Evolutionary conservation across 1,284 basidiomycete species (phyloP), one percentile per base, ranked within the genome.

Genomic region (Cronartium ribicola): DNA sequence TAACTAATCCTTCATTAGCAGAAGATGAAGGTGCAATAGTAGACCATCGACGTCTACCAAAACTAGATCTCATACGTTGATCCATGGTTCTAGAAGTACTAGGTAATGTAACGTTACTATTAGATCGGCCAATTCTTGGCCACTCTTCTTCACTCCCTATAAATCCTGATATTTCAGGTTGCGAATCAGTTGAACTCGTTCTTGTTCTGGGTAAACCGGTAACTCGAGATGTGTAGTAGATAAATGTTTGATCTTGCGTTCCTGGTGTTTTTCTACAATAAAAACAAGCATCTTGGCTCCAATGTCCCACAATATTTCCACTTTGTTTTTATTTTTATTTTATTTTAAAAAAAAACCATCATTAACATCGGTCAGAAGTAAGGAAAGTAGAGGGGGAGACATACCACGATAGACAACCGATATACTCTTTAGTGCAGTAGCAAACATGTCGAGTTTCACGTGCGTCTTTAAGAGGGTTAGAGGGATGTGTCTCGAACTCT

Each of bases 381-480:
- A 44, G 37, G 10, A 64, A 64, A 37, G 43, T 20, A 40, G 43
- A 29, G 44, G 51, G 40, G 51, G 20, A 10, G 37, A 51, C 69
- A 64, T 41, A 71, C 69, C 69, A 71, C 13, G 69, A 64, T 2
- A 71, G 69, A 71, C 69, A 71, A 41, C 69, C 69, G 2, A 71
- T 60, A 64, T 65, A 71, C 20, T 29, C 37, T 20, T 71, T 71
- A 48, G 61, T 36, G 40, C 69, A 71, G 20, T 36, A 40, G 22
- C 69, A 71, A 11, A 64, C 22, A 40, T 17, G 29, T 8, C 29
- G 17, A 10, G 36, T 36, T 6, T 5, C 22, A 7, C 43, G 7
- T 17, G 29, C 20, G 36, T 48, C 43, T 36, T 46, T 36, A 59
- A 60, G 62, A 5, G 67, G 67, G 43, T 70, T 70, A 37, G 36